Evolutionary conservation across 2,329 filamentous ascomycete genomes (phyloP).

Genomic region (Paraphaeosphaeria minitans): DNA sequence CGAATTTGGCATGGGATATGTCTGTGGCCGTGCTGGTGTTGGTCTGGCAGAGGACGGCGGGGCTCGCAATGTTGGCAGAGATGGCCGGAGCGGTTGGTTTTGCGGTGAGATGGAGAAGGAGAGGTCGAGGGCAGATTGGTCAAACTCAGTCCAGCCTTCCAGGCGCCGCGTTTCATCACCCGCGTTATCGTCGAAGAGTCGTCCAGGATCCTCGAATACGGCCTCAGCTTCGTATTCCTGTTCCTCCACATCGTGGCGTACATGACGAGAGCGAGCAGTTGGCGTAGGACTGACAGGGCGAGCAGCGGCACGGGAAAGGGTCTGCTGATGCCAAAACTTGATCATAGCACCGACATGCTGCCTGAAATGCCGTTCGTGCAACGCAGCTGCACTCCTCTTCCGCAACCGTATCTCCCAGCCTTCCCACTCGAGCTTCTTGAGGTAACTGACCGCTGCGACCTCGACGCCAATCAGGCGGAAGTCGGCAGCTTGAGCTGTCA

Average conservation of each 20-base stretch:
- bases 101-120: constrained; percentile 34
- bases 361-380: constrained; percentile 56
- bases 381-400: constrained; percentile 58
- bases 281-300: not conserved
- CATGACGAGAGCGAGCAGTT: not conserved
- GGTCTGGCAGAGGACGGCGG: constrained; percentile 14
- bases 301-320: not conserved
- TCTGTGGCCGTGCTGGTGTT: constrained; percentile 13
- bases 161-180: constrained; percentile 40
- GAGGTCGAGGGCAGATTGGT: constrained; percentile 41
- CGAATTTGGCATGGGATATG: constrained; percentile 25
- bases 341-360: constrained; percentile 4
- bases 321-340: constrained; percentile 2
- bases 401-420: constrained; percentile 60
- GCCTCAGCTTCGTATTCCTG: not conserved
- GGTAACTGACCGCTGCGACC: constrained; percentile 51
- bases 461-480: constrained; percentile 55
- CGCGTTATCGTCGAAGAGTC: constrained; percentile 9
- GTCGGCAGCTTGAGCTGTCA: constrained; percentile 51
- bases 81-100: constrained; percentile 4
- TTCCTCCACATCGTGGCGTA: not conserved
- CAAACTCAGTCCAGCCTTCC: constrained; percentile 48
- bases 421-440: constrained; percentile 63
- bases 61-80: constrained; percentile 10
- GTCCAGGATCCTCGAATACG: not conserved